A percentile compares a stretch with the other conserved stretches of the same genome.
These are phyloP conservation scores for Leccinum incarnatum DNA, from an alignment of 768 basidiomycete species.

Conservation along the genomic window DNA sequence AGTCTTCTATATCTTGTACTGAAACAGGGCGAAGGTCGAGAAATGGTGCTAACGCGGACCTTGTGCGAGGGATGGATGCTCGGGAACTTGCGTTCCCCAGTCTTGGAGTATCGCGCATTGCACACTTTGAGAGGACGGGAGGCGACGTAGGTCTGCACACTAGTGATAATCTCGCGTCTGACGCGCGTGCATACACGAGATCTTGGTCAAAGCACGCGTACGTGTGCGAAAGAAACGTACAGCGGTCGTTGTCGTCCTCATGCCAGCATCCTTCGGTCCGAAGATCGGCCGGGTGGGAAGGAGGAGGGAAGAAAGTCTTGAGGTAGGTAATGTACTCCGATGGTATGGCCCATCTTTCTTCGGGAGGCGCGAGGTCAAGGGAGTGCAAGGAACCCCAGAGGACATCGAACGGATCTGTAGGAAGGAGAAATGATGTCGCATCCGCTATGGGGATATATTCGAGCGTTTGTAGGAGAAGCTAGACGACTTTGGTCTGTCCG, in stretches of 20 bases:
- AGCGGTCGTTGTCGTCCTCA: conserved; percentile 28
- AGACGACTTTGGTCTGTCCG: conserved; percentile 14
- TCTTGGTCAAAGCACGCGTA: conserved; percentile 7
- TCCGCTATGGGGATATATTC: conserved; percentile 47
- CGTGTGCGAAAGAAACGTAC: conserved; percentile 30
- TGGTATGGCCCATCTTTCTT: conserved; percentile 42
- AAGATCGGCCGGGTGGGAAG: conserved; percentile 20
- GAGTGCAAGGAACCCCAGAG: conserved; percentile 38
- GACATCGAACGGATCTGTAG: conserved; percentile 52
- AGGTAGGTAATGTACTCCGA: conserved; percentile 20
- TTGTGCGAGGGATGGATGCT: conserved; percentile 26
- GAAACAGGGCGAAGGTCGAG: conserved; percentile 25
- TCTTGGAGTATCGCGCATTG: conserved; percentile 47
- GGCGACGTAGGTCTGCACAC: conserved; percentile 38
- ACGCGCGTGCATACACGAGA: neutral
- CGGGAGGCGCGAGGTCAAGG: conserved; percentile 35
- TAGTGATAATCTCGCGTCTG: conserved; percentile 28
- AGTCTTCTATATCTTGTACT: conserved; percentile 33
- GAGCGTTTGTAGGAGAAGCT: conserved; percentile 43
- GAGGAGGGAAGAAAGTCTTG: conserved; percentile 16
- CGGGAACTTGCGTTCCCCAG: conserved; percentile 32
- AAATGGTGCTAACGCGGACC: conserved; percentile 19
- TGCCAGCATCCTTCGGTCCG: conserved; percentile 38
- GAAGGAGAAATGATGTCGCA: conserved; percentile 48
- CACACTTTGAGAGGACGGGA: conserved; percentile 43